phyloP scores from a whole-genome alignment of 208 protist species.

The Trypanosoma lewisi region DNA sequence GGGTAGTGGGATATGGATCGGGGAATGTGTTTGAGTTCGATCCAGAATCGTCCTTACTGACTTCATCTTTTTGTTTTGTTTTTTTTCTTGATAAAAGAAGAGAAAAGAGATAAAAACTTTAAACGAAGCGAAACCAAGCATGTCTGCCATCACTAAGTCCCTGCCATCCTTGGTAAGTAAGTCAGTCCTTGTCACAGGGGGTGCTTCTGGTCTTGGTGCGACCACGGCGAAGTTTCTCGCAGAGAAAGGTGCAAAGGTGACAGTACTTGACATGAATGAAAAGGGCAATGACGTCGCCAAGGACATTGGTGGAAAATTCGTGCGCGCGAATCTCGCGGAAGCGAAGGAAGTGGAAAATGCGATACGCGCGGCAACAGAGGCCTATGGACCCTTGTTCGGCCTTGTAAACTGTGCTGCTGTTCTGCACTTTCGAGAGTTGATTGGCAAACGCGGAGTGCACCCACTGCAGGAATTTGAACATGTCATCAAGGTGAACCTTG shows the following conservation, averaged over 20 bases:
- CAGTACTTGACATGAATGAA: conserved; percentile 46
- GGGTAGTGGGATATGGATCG: too few relatives aligned
- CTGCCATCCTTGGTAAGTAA: conserved; percentile 34
- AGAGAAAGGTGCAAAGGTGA: conserved; percentile 38
- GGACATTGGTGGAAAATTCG: conserved; percentile 32
- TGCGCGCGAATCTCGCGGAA: conserved; percentile 39
- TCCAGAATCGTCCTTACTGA: too few relatives aligned
- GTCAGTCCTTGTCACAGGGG: conserved; percentile 48
- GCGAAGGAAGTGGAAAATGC: conserved; percentile 50
- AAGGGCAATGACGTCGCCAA: conserved; percentile 29
- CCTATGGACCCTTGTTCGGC: conserved; percentile 57
- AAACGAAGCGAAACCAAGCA: not conserved
- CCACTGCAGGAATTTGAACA: conserved; percentile 49
- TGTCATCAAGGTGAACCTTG: conserved; percentile 69
- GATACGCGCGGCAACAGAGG: conserved; percentile 43
- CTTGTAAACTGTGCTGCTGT: conserved; percentile 80
- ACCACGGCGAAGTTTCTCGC: conserved; percentile 38
- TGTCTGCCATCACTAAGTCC: conserved; percentile 14
- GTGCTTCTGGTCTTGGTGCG: conserved; percentile 42
- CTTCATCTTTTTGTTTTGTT: too few relatives aligned
- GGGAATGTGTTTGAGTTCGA: too few relatives aligned
- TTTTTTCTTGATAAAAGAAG: too few relatives aligned
- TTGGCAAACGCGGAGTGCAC: conserved; percentile 38
- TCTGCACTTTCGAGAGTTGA: conserved; percentile 27
- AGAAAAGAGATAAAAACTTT: not conserved